A percentile compares a stretch with the other conserved stretches of the same genome.
Evolutionary conservation across 345 rosid species (phyloP).

Genomic region (Melastoma malabathricum): DNA sequence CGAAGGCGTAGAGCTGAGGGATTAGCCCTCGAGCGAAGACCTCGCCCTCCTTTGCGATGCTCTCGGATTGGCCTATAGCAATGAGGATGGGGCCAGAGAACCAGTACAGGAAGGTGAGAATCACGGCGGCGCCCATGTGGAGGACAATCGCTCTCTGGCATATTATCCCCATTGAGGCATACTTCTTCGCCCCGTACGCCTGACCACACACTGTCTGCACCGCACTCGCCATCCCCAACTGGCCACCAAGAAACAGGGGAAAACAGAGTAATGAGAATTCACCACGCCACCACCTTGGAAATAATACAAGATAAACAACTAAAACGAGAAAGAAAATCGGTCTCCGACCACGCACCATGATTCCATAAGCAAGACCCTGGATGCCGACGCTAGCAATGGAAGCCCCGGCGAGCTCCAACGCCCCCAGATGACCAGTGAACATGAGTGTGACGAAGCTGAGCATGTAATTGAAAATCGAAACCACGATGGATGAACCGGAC

Average conservation of each 20-base stretch:
- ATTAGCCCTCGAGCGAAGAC: conserved; percentile 61
- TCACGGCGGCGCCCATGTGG: conserved; percentile 60
- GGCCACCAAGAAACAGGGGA: conserved; percentile 3
- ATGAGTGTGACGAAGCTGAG: conserved; percentile 65
- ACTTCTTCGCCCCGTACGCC: conserved; percentile 77
- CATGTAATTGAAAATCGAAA: conserved; percentile 58
- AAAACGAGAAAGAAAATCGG: too few relatives aligned
- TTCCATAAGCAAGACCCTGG: conserved; percentile 88
- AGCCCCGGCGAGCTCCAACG: conserved; percentile 75
- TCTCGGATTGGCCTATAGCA: conserved; percentile 46
- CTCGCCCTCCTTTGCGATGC: conserved; percentile 54
- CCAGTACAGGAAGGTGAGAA: conserved; percentile 60
- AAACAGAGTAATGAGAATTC: not conserved
- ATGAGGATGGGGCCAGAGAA: conserved; percentile 42
- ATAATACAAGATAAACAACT: too few relatives aligned
- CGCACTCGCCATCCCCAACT: conserved; percentile 98
- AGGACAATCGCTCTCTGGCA: conserved; percentile 79
- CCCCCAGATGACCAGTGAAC: conserved; percentile 64
- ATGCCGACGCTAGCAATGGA: conserved; percentile 74
- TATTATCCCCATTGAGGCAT: conserved; percentile 67
- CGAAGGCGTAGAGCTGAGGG: conserved; percentile 75
- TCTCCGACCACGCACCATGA: conserved; percentile 42
- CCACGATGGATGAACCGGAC: conserved; percentile 61
- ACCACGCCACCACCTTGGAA: not conserved
- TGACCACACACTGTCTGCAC: conserved; percentile 94